Evolutionary conservation across 441 rosid species (phyloP).

Genomic region (Francoa sonchifolia): DNA sequence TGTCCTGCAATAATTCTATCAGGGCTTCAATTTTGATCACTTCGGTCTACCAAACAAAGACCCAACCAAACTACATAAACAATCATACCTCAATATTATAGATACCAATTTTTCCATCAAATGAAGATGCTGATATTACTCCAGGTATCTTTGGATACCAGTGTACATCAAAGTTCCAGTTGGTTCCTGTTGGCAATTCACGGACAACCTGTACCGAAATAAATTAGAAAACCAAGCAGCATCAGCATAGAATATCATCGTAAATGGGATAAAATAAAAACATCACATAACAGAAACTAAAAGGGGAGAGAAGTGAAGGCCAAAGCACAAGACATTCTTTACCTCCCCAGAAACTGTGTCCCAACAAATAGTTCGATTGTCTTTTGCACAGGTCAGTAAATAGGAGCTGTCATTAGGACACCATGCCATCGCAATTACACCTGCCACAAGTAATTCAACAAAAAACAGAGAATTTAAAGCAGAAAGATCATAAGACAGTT

Average conservation of each 20-base stretch:
- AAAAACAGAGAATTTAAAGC: conserved; percentile 7
- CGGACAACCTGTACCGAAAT: conserved; percentile 52
- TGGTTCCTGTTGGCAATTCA: conserved; percentile 90
- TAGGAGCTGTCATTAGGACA: conserved; percentile 89
- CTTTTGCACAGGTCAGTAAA: conserved; percentile 94
- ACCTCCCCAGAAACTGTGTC: conserved; percentile 88
- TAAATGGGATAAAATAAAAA: too few species aligned
- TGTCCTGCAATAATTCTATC: too few species aligned
- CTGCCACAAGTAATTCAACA: conserved; percentile 26
- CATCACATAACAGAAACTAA: background rate
- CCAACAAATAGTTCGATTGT: conserved; percentile 98
- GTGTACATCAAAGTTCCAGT: conserved; percentile 98
- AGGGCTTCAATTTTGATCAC: background rate
- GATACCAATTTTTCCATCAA: conserved; percentile 92
- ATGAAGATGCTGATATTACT: conserved; percentile 91
- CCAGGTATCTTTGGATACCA: conserved; percentile 98
- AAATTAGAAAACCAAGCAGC: background rate
- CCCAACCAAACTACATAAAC: background rate
- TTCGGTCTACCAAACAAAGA: background rate
- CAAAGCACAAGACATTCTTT: conserved; percentile 6
- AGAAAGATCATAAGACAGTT: conserved; percentile 6
- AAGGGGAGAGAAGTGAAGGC: background rate
- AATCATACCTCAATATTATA: conserved; percentile 82
- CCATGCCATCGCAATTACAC: conserved; percentile 99
- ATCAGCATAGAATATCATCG: conserved; percentile 10